These are phyloP conservation scores for Flaveria linearis DNA, from an alignment of 129 eudicot species.

Conservation along the genomic window DNA sequence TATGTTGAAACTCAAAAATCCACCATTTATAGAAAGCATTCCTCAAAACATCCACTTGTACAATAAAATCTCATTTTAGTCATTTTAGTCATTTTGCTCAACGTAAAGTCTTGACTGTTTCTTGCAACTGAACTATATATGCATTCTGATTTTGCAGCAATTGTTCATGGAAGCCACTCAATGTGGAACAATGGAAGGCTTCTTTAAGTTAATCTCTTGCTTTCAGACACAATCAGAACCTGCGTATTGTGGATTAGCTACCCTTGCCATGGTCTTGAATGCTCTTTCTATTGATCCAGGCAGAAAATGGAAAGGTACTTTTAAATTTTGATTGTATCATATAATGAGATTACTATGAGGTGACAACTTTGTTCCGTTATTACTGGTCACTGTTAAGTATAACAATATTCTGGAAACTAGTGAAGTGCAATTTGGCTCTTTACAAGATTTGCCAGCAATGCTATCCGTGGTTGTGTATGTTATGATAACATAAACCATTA, in stretches of 20 bases:
- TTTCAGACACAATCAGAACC: constrained; percentile 99
- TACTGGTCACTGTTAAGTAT: constrained; percentile 1
- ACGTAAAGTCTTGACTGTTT: neutral
- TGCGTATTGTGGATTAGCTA: constrained; percentile 97
- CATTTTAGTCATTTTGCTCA: neutral
- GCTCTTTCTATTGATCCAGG: constrained; percentile 98
- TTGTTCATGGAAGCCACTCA: constrained; percentile 85
- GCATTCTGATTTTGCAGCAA: constrained; percentile 57
- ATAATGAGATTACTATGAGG: neutral
- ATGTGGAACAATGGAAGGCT: constrained; percentile 93
- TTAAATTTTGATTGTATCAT: neutral
- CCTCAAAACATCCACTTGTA: too few relatives aligned
- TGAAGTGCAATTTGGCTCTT: constrained; percentile 5
- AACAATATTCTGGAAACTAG: neutral
- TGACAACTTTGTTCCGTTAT: neutral
- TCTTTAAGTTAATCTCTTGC: constrained; percentile 83
- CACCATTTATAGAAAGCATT: too few relatives aligned
- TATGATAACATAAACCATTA: neutral
- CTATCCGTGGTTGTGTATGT: neutral
- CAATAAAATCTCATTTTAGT: too few relatives aligned
- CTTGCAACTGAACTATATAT: constrained; percentile 18
- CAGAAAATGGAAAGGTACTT: constrained; percentile 96
- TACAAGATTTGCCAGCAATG: neutral
- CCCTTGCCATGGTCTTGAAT: constrained; percentile 96
- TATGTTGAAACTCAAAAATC: too few relatives aligned